phyloP scores from a whole-genome alignment of 306 rosid genomes.

The Prunus mongolica region DNA sequence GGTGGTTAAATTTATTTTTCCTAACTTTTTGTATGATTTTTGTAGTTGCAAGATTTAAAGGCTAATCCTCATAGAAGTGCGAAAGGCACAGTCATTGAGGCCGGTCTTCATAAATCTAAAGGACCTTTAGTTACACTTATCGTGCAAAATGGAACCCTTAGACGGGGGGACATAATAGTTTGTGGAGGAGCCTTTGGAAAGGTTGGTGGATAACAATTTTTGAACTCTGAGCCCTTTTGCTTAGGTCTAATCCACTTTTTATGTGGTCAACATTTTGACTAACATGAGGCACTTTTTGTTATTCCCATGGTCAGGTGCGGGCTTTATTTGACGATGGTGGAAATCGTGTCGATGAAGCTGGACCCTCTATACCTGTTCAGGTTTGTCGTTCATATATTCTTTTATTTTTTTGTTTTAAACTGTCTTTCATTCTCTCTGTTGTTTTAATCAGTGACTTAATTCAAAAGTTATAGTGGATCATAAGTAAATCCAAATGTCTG shows the following conservation, averaged over 20 bases:
- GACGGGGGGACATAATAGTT: slow-evolving; percentile 68
- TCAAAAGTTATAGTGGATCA: background rate
- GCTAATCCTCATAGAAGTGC: slow-evolving; percentile 94
- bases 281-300: slow-evolving; percentile 13
- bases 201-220: slow-evolving; percentile 45
- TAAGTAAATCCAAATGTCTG: background rate
- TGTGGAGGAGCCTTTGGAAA: slow-evolving; percentile 97
- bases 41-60: slow-evolving; percentile 96
- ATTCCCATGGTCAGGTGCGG: slow-evolving; percentile 55
- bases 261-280: slow-evolving; percentile 6
- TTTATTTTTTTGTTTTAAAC: background rate
- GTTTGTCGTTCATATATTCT: slow-evolving; percentile 34
- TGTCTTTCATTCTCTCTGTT: background rate
- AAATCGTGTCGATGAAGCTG: slow-evolving; percentile 72
- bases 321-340: slow-evolving; percentile 95
- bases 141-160: slow-evolving; percentile 90
- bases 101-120: slow-evolving; percentile 88
- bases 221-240: slow-evolving; percentile 1
- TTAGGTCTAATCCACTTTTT: slow-evolving; percentile 1
- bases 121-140: slow-evolving; percentile 92
- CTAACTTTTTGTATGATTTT: slow-evolving; percentile 35
- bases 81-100: slow-evolving; percentile 90
- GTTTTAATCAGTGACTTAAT: background rate
- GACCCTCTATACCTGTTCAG: slow-evolving; percentile 94
- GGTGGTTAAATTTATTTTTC: background rate